Conservation (phyloP, 83 land plant species). For the Larix sibirica region DNA sequence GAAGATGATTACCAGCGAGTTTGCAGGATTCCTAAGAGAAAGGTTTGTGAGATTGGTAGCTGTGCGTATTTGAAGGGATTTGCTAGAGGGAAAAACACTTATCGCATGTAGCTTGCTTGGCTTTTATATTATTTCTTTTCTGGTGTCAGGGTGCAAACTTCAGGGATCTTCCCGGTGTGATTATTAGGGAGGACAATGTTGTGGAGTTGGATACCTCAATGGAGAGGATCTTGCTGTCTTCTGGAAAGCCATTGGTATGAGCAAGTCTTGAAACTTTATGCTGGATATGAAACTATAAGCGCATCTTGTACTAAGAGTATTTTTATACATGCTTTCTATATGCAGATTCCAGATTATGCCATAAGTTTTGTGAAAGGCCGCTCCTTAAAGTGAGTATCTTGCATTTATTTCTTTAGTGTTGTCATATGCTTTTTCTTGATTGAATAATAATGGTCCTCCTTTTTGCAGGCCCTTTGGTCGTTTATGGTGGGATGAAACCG, state of each 20-base stretch:
- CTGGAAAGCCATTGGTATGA: conserved; percentile 88
- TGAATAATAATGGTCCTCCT: neutral
- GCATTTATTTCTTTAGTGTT: neutral
- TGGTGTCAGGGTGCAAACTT: conserved; percentile 88
- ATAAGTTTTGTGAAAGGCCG: conserved; percentile 76
- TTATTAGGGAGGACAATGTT: conserved; percentile 56
- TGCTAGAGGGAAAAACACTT: neutral
- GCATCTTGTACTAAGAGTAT: neutral
- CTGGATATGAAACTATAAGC: neutral
- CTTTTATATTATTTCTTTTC: neutral
- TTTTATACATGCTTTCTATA: neutral
- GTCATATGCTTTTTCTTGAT: neutral
- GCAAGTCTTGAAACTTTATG: neutral
- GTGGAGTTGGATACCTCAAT: conserved; percentile 49
- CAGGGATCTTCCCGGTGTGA: conserved; percentile 81
- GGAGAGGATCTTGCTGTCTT: conserved; percentile 57
- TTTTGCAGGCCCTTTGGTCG: conserved; percentile 56
- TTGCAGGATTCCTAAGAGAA: conserved; percentile 67
- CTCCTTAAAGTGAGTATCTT: conserved; percentile 68
- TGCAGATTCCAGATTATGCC: conserved; percentile 95
- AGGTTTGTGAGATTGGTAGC: conserved; percentile 43
- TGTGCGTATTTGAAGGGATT: neutral
- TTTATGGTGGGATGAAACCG: conserved; percentile 98
- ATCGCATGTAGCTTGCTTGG: neutral
- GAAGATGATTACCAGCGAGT: conserved; percentile 80